Percentiles rank a stretch among this genome's conserved stretches.
Evolutionary conservation across 495 filamentous ascomycete genomes (phyloP).

Genomic region (Sordaria brevicollis): DNA sequence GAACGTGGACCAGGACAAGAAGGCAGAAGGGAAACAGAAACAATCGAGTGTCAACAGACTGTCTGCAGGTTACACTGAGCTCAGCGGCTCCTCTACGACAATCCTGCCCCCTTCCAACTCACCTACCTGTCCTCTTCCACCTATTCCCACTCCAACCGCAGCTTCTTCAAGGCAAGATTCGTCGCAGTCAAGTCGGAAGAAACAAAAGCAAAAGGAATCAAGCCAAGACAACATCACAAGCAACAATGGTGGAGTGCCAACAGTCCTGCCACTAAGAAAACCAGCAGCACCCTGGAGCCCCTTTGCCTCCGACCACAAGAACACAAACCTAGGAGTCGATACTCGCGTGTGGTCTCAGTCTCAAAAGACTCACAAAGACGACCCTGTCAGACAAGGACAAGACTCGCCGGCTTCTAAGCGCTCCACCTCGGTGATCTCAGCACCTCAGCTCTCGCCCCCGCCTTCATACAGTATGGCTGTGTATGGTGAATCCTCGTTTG

Average conservation of each 20-base stretch:
- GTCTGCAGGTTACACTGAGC: not conserved
- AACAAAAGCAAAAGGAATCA: not conserved
- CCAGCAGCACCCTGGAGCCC: not conserved
- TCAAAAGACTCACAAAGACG: not conserved
- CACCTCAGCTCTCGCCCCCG: not conserved
- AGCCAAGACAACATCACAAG: not conserved
- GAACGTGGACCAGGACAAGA: not conserved
- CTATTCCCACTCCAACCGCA: not conserved
- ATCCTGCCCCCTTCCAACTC: not conserved
- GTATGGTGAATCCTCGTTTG: not conserved
- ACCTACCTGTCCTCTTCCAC: not conserved
- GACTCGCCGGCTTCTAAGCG: not conserved
- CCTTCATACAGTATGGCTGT: not conserved
- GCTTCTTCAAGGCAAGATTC: not conserved
- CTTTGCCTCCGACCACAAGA: not conserved
- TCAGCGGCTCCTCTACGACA: not conserved
- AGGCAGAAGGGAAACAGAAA: not conserved
- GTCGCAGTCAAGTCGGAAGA: not conserved
- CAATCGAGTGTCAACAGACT: not conserved
- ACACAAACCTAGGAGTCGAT: not conserved
- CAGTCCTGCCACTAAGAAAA: not conserved
- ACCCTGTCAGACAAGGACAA: not conserved
- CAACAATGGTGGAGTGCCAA: not conserved
- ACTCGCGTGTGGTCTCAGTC: conserved; percentile 2
- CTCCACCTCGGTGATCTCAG: not conserved